Evolutionary conservation across 306 rosid species (phyloP).

Genomic region (Chamaecrista fasciculata): DNA sequence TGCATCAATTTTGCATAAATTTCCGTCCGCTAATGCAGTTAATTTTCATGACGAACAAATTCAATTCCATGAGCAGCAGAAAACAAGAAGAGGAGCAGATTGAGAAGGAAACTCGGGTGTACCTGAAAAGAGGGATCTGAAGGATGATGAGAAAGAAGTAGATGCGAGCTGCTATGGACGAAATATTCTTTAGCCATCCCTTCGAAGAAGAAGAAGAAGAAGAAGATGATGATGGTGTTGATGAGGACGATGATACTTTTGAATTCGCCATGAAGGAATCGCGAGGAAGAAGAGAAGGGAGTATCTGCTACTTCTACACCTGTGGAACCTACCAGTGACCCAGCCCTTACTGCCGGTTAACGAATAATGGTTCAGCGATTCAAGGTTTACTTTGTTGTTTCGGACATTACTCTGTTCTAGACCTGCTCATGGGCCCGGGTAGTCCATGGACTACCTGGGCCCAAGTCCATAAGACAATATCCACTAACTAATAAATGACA

Average conservation of each 20-base stretch:
- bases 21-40: background rate
- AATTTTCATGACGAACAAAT: background rate
- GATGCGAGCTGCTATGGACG: constrained; percentile 57
- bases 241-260: constrained; percentile 18
- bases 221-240: constrained; percentile 35
- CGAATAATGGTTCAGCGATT: background rate
- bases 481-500: too few species aligned
- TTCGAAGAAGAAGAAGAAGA: constrained; percentile 43
- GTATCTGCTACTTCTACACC: constrained; percentile 27
- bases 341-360: background rate
- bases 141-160: constrained; percentile 72
- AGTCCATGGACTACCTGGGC: too few species aligned
- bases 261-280: constrained; percentile 47
- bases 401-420: too few species aligned
- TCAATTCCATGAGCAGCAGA: background rate
- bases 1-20: background rate
- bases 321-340: background rate
- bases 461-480: too few species aligned
- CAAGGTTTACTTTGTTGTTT: too few species aligned
- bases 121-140: constrained; percentile 98
- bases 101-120: background rate
- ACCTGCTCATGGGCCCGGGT: too few species aligned
- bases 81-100: background rate
- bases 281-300: constrained; percentile 10
- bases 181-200: constrained; percentile 54